Percentiles rank a stretch among this genome's conserved stretches.
These are phyloP conservation scores for Sporothrix mexicana DNA, from an alignment of 2,329 filamentous ascomycete species.

Conservation along the genomic window DNA sequence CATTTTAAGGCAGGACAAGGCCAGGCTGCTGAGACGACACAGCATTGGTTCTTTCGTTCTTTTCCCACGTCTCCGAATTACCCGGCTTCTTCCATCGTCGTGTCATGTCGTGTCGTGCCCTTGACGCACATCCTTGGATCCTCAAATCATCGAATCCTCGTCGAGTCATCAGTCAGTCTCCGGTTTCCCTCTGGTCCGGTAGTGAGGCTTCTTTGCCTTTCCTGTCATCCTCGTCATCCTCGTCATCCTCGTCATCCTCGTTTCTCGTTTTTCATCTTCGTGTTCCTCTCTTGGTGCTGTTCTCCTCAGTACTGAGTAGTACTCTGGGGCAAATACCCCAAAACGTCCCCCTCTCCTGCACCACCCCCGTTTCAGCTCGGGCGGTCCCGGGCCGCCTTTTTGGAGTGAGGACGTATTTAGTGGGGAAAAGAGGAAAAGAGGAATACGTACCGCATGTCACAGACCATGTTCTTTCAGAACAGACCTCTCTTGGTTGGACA, in stretches of 20 bases:
- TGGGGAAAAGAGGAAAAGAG: slow-evolving; percentile 6
- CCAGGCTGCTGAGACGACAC: background rate
- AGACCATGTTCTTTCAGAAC: background rate
- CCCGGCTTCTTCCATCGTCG: slow-evolving; percentile 5
- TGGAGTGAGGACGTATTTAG: background rate
- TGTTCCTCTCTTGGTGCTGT: too few relatives aligned
- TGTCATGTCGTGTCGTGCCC: background rate
- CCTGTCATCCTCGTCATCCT: background rate
- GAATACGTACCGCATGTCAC: background rate
- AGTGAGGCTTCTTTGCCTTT: background rate
- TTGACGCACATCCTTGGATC: background rate
- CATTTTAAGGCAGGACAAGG: background rate
- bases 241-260: background rate
- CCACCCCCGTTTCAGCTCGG: slow-evolving; percentile 30
- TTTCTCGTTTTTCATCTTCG: background rate
- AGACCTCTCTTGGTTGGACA: background rate
- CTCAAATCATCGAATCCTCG: background rate
- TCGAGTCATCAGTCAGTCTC: background rate
- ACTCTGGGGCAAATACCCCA: slow-evolving; percentile 3
- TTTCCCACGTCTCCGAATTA: slow-evolving; percentile 8
- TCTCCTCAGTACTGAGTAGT: too few relatives aligned
- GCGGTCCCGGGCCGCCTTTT: slow-evolving; percentile 30
- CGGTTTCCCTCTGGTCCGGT: background rate
- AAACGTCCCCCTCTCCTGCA: background rate
- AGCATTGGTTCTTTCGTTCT: background rate